phyloP scores from a whole-genome alignment of 208 protist species.

The Chromosphaera perkinsii region DNA sequence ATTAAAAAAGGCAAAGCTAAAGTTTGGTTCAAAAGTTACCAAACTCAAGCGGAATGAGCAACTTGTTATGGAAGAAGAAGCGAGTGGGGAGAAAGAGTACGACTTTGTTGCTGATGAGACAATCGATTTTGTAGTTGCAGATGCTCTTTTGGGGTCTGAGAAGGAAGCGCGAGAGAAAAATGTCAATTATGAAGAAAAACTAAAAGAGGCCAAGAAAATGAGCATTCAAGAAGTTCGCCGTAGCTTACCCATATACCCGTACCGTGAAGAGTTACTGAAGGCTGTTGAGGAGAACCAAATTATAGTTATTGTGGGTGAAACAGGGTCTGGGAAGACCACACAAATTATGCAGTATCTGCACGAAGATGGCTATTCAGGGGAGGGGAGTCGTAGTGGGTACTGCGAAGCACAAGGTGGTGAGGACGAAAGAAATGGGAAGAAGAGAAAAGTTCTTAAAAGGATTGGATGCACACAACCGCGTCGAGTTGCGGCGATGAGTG shows the following conservation, averaged over 20 bases:
- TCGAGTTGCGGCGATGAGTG: slow-evolving; percentile 78
- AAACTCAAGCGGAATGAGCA: slow-evolving; percentile 2
- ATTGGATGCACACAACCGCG: slow-evolving; percentile 97
- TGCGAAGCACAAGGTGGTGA: too few relatives aligned
- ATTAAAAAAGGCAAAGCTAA: slow-evolving; percentile 30
- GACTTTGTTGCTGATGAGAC: slow-evolving; percentile 64
- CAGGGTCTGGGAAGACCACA: slow-evolving; percentile 90
- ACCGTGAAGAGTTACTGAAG: slow-evolving; percentile 52
- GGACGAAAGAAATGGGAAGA: too few relatives aligned
- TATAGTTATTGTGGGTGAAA: slow-evolving; percentile 90
- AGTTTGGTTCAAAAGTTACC: slow-evolving; percentile 10
- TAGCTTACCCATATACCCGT: slow-evolving; percentile 63
- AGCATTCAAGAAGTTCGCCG: slow-evolving; percentile 53
- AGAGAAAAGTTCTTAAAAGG: too few relatives aligned
- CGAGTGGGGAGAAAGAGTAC: slow-evolving; percentile 41
- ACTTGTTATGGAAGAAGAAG: slow-evolving; percentile 2
- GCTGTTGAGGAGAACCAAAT: slow-evolving; percentile 27
- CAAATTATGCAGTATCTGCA: slow-evolving; percentile 79
- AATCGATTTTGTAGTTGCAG: slow-evolving; percentile 72
- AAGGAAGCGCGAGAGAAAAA: slow-evolving; percentile 9
- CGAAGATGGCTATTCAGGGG: slow-evolving; percentile 58
- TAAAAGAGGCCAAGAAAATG: slow-evolving; percentile 25
- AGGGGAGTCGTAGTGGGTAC: slow-evolving; percentile 59
- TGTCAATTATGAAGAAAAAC: slow-evolving; percentile 31
- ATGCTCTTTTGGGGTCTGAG: slow-evolving; percentile 48